Base-by-base conservation (phyloP, 2,329 filamentous ascomycete species). In the Sporothrix inflata region DNA sequence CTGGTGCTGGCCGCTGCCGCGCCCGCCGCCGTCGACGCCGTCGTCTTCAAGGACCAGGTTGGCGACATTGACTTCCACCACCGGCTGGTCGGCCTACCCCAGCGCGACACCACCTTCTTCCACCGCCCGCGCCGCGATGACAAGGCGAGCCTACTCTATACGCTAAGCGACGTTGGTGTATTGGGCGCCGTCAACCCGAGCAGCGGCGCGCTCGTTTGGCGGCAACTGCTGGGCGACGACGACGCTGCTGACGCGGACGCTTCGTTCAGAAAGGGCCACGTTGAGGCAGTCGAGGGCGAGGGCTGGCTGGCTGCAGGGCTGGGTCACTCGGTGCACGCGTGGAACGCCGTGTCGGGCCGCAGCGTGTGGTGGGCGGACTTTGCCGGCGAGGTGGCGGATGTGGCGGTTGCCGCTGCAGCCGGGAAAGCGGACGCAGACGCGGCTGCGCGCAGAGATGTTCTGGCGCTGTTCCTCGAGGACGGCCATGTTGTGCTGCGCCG, bases 21-120 rank as follows among this genome's bases (percentile, higher is more conserved):
- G 27, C 68, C 75, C 57, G 72, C 78, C 78, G 85, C 79, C 84
- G 88, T 69, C 80, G 82, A 78, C 93, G 94, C 75, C 89, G 34
- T 75, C 24, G 71, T 98, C 73, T 97, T 94, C 84, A 86, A 88
- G 76, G 96, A 99, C 79, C 95, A 99, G 82, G 94, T 97, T 76
- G 94, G 91, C 84, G 88, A 93, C 77, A 89, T 97, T 80, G 96
- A 99, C 83, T 98, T 94, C 84, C 95, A 98, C 83, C 90, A 97
- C 84, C 89, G 93, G 75, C 90, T 98, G 66, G 85, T 99, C 78
- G 96, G 96, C 78, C 83, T 93, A 49, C 94, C 96, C 71, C 91
- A 92, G 80, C 85, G 89, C 80, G 89, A 93, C 75, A 92, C 93
- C 74, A 98, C 95, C 77, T 97, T 98, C 87, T 98, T 98, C 88